Percentiles rank a stretch among this genome's conserved stretches.
phyloP scores from a whole-genome alignment of 2,329 filamentous ascomycete species.

The Pestalotiopsis sp. region DNA sequence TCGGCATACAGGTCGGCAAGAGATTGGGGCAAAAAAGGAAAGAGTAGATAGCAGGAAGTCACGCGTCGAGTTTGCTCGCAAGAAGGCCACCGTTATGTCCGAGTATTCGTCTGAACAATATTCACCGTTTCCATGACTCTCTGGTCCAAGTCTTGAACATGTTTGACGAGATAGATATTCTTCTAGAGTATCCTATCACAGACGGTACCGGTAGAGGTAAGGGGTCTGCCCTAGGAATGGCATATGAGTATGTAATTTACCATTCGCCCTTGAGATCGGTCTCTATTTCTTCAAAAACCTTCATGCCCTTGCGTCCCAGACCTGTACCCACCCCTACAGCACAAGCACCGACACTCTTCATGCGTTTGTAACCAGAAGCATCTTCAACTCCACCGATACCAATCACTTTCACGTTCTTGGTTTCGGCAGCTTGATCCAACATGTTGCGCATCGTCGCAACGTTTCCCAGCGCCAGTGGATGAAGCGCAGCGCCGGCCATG shows the following conservation, averaged over 20 bases:
- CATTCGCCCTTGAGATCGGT: not conserved
- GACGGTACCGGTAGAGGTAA: too few relatives aligned
- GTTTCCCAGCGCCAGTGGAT: constrained; percentile 75
- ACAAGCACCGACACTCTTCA: constrained; percentile 66
- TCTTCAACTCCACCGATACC: constrained; percentile 76
- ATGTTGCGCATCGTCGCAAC: constrained; percentile 67
- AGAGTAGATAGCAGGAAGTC: not conserved
- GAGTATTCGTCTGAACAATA: too few relatives aligned
- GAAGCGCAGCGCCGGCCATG: constrained; percentile 71
- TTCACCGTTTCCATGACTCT: too few relatives aligned
- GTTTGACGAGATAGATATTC: too few relatives aligned
- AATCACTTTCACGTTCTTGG: constrained; percentile 64
- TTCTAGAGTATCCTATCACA: too few relatives aligned
- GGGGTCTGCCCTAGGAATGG: not conserved
- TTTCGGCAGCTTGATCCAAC: constrained; percentile 50
- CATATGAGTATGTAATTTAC: not conserved
- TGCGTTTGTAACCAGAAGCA: constrained; percentile 61
- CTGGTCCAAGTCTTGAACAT: too few relatives aligned
- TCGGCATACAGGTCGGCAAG: not conserved
- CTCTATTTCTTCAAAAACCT: constrained; percentile 64
- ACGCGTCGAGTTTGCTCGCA: too few relatives aligned
- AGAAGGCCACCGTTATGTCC: too few relatives aligned
- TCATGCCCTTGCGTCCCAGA: constrained; percentile 63
- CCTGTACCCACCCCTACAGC: constrained; percentile 73
- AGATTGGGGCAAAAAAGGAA: not conserved